phyloP scores from a whole-genome alignment of 2,329 filamentous ascomycete genomes.

The Aspergillus uvarum region DNA sequence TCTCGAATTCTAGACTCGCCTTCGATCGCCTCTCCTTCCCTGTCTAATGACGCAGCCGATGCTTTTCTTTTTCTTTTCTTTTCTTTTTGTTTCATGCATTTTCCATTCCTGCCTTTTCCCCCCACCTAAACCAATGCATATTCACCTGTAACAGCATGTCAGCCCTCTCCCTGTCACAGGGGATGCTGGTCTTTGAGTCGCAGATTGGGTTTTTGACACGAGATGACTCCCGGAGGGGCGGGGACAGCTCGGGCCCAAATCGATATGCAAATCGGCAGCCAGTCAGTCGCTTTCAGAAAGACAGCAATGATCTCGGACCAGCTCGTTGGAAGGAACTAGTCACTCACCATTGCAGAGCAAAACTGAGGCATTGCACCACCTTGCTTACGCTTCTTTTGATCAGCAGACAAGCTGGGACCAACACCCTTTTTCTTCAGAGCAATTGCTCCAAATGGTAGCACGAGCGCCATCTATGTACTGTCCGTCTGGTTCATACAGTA shows the following conservation, averaged over 20 bases:
- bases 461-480: neutral
- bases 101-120: too few relatives aligned
- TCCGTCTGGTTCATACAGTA: too few relatives aligned
- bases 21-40: neutral
- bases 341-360: neutral
- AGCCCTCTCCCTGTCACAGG: neutral
- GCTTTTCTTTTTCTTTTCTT: neutral
- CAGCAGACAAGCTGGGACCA: neutral
- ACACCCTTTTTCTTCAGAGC: neutral
- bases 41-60: neutral
- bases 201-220: neutral
- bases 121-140: neutral
- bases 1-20: neutral
- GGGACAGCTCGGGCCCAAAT: neutral
- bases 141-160: neutral
- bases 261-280: neutral
- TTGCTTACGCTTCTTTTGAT: neutral
- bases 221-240: neutral
- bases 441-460: neutral
- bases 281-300: neutral
- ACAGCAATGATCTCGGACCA: neutral
- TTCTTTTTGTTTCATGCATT: neutral
- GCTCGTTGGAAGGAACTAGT: neutral
- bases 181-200: neutral
- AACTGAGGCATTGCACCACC: neutral